phyloP scores from a whole-genome alignment of 352 stramenopile species.

The Pythium diclinum region DNA sequence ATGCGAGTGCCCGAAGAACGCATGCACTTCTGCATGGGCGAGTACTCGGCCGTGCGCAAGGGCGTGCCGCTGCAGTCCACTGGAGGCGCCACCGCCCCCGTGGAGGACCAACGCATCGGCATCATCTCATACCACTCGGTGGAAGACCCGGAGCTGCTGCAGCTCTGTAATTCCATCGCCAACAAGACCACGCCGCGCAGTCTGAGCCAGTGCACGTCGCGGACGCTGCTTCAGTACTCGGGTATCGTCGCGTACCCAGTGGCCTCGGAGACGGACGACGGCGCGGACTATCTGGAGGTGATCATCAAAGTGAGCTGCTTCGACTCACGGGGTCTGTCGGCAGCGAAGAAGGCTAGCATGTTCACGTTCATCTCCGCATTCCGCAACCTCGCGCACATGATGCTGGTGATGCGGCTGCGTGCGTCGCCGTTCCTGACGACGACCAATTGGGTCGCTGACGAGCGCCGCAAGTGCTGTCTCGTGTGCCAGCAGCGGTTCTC shows the following conservation, averaged over 20 bases:
- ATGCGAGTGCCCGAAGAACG: conserved; percentile 20
- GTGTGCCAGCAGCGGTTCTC: conserved; percentile 60
- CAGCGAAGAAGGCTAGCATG: conserved; percentile 44
- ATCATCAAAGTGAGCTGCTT: conserved; percentile 64
- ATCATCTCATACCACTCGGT: conserved; percentile 73
- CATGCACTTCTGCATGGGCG: conserved; percentile 44
- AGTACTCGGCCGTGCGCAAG: conserved; percentile 61
- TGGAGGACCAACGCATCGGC: conserved; percentile 45
- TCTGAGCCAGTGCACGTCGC: conserved; percentile 21
- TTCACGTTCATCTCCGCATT: conserved; percentile 46
- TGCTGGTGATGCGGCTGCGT: conserved; percentile 59
- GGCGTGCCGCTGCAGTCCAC: conserved; percentile 28
- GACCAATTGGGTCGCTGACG: conserved; percentile 52
- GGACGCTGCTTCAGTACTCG: conserved; percentile 60
- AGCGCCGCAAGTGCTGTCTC: conserved; percentile 47
- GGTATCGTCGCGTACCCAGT: conserved; percentile 63
- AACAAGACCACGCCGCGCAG: conserved; percentile 16
- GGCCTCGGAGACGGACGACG: conserved; percentile 25
- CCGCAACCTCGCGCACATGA: conserved; percentile 43
- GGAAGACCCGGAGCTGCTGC: conserved; percentile 53
- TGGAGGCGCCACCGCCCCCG: conserved; percentile 18
- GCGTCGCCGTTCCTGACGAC: conserved; percentile 56
- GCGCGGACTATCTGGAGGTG: conserved; percentile 50
- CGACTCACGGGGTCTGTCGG: conserved; percentile 41
- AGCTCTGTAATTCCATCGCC: conserved; percentile 59